Evolutionary conservation across 768 basidiomycete species (phyloP), one percentile per base, ranked within the genome.

Genomic region (Boletus rubroflammeus): DNA sequence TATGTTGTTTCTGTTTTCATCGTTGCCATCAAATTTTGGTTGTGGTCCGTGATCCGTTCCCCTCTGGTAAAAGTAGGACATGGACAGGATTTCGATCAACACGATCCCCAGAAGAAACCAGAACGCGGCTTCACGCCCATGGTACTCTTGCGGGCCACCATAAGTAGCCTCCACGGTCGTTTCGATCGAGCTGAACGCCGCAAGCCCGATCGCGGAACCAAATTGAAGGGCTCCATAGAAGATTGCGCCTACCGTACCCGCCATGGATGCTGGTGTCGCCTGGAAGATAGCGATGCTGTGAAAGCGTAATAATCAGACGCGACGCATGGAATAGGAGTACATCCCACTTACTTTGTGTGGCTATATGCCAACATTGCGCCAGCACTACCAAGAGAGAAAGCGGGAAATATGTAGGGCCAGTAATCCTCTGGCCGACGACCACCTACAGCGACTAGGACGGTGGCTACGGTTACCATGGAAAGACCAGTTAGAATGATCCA

Each of bases 181-280:
- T 67, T 78, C 69, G 59, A 83, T 80, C 15, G 78, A 76, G 31
- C 66, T 74, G 25, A 81, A 72, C 29, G 75, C 72, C 13, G 82
- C 77, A 29, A 79, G 67, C 19, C 79, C 80, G 29, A 80, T 68
- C 3, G 82, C 82, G 9, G 73, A 74, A 34, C 81, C 80, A 52
- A 80, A 68, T 62, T 83, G 79, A 2, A 81, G 73, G 15, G 78
- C 76, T 23, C 76, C 73, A 51, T 79, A 79, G 71, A 81, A 81
- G 29, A 83, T 76, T 19, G 81, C 82, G 19, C 79, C 79, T n/a
- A 81, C 75, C 6, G 76, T 78, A 38, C 82, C 82, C 2, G 79
- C 73, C 61, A 79, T 76, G n/a, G 72, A 69, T 10, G 76, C 54
- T 5, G 80, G 80, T 6, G 74, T 75, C 29, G 73, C 73, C 53